Conservation (phyloP, 108 stramenopile species). For the Cyclotella atomus region DNA sequence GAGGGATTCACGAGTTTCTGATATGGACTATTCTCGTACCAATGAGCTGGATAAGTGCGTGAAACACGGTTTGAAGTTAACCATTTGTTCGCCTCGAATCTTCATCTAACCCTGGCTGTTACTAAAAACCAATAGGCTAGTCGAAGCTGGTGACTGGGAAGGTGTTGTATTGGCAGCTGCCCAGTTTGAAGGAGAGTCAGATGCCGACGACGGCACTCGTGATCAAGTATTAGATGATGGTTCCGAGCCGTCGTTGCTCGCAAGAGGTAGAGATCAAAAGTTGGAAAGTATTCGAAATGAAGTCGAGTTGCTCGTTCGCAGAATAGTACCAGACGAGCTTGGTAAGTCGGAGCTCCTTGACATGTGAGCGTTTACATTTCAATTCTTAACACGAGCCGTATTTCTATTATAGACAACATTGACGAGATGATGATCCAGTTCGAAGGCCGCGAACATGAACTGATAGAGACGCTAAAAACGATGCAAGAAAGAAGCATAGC, state of each 20-base stretch:
- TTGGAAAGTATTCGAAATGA: slow-evolving; percentile 48
- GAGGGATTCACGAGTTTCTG: not conserved
- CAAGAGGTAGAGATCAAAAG: slow-evolving; percentile 5
- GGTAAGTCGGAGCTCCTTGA: slow-evolving; percentile 17
- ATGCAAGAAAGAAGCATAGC: slow-evolving; percentile 71
- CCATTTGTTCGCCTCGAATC: not conserved
- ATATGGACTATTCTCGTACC: slow-evolving; percentile 2
- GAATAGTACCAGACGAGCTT: slow-evolving; percentile 69
- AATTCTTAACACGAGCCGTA: not conserved
- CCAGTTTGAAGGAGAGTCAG: slow-evolving; percentile 33
- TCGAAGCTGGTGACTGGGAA: slow-evolving; percentile 53
- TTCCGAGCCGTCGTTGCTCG: slow-evolving; percentile 24
- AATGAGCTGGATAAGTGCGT: slow-evolving; percentile 26
- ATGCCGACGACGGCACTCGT: not conserved
- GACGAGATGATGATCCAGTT: slow-evolving; percentile 81
- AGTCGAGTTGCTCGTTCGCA: slow-evolving; percentile 54
- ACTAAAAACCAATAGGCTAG: slow-evolving; percentile 19
- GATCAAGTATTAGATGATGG: not conserved
- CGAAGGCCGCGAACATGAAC: slow-evolving; percentile 60
- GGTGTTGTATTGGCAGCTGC: slow-evolving; percentile 53
- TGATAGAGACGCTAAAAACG: slow-evolving; percentile 63
- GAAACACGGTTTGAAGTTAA: not conserved
- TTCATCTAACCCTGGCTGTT: too few species aligned
- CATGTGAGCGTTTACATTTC: not conserved
- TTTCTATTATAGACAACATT: slow-evolving; percentile 47